These are phyloP conservation scores for Penicillium samsonianum DNA, from an alignment of 495 filamentous ascomycete genomes.

Conservation along the genomic window DNA sequence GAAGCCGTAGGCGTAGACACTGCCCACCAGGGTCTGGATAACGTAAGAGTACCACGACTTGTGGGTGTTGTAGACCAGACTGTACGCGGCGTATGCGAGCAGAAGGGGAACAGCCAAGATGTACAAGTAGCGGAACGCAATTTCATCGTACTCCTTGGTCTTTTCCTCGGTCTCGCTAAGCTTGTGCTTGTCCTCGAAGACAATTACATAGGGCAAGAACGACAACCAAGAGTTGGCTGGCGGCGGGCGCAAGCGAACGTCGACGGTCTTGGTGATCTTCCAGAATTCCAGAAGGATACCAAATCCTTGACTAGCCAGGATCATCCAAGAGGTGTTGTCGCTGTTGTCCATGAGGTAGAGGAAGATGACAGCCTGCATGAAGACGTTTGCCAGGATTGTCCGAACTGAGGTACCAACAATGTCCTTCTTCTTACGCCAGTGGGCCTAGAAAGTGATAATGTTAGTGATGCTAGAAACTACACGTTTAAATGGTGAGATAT, in stretches of 20 bases:
- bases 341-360: conserved; percentile 98
- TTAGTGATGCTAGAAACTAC: conserved; percentile 20
- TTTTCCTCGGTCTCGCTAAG: conserved; percentile 94
- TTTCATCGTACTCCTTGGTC: conserved; percentile 97
- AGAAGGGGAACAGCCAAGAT: conserved; percentile 86
- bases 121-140: conserved; percentile 97
- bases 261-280: conserved; percentile 97
- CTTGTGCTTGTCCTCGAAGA: conserved; percentile 96
- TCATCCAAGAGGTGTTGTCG: conserved; percentile 98
- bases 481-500: background rate
- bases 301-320: conserved; percentile 86
- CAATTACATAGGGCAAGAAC: conserved; percentile 77
- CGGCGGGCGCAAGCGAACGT: conserved; percentile 77
- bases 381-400: conserved; percentile 94
- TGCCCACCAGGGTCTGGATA: conserved; percentile 88
- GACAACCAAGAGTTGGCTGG: conserved; percentile 63
- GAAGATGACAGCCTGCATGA: conserved; percentile 97
- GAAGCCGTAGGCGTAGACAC: conserved; percentile 97
- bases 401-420: conserved; percentile 93
- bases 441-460: conserved; percentile 48
- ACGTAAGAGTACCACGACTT: conserved; percentile 98
- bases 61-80: conserved; percentile 87
- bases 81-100: conserved; percentile 86
- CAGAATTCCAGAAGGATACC: conserved; percentile 94
- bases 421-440: conserved; percentile 99